Evolutionary conservation across 2,329 filamentous ascomycete species (phyloP), one percentile per base, ranked within the genome.

Genomic region (Phaeoacremonium minimum): DNA sequence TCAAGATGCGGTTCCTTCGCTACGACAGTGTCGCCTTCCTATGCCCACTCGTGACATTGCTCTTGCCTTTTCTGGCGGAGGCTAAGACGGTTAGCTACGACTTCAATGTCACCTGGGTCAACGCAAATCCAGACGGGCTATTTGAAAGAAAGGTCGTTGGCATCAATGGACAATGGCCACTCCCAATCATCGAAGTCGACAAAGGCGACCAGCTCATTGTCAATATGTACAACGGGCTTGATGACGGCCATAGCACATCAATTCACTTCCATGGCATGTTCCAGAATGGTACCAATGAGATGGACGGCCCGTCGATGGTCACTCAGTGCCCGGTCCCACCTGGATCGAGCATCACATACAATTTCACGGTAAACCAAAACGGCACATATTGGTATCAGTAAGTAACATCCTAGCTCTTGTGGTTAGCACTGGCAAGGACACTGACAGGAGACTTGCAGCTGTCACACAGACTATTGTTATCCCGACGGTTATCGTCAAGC

Each of bases 81-180:
- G 30, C 30, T 9, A 31, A 31, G 6, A 61, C 53, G 1, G 54
- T 67, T 22, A 62, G 52, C 9, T 69, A 69, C 41, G 45, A 61
- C 42, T 68, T 62, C 61, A 52, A 59, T 20, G 51, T 61, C 28
- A 62, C 56, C 7, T 68, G 64, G 64, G 61, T 68, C 4, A 57
- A 45, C 32, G 55, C 55, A 4, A 44, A 52, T 6, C 63, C 63
- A 1, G 61, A 66, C 38, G 63, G 63, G 4, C 20, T 53, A 57
- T 31, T 40, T 42, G 11, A 51, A 26, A 9, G 61, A 15, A 53
- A 60, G 3, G 57, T 65, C 30, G 56, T 64, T 12, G 77, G 75
- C 11, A 75, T 84, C 54, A 83, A 84, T 47, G 69, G 69, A 4
- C 52, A 73, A 48, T 81, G 79, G 74, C 80, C 80, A 9, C 70